A percentile compares a stretch with the other conserved stretches of the same genome.
Conservation (phyloP, 805 yeast species). For the Barnettozyma populi region DNA sequence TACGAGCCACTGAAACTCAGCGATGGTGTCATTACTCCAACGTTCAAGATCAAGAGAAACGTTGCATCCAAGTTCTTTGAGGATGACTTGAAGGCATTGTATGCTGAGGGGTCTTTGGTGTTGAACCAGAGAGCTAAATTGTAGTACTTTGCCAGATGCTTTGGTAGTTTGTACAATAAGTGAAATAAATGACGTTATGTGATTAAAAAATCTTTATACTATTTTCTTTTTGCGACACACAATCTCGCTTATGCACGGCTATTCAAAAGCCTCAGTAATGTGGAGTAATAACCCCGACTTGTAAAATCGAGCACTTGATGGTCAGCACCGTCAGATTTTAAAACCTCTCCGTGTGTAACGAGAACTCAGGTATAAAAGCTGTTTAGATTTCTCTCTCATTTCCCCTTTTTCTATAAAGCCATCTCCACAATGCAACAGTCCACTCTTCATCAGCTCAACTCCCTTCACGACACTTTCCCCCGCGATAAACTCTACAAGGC, state of each 20-base stretch:
- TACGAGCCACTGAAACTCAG: conserved; percentile 47
- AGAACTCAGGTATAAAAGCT: not conserved
- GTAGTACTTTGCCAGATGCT: not conserved
- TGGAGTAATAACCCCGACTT: not conserved
- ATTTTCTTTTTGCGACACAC: not conserved
- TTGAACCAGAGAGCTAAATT: conserved; percentile 7
- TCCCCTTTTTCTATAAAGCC: too few species aligned
- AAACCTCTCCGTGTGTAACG: not conserved
- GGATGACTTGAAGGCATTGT: conserved; percentile 33
- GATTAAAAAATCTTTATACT: not conserved
- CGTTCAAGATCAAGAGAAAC: conserved; percentile 40
- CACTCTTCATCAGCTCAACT: not conserved
- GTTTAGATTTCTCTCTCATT: not conserved
- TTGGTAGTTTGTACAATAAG: not conserved
- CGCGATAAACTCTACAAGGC: conserved; percentile 15
- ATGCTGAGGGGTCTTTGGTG: conserved; percentile 33
- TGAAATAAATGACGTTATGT: not conserved
- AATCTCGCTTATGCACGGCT: not conserved
- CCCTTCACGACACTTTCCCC: conserved; percentile 7
- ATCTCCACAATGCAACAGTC: not conserved
- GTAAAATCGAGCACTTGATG: not conserved
- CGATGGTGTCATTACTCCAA: conserved; percentile 51
- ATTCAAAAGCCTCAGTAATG: not conserved
- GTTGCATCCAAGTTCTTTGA: conserved; percentile 34
- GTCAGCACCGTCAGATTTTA: not conserved